Conservation (phyloP, 208 protist species). For the Leishmania major region DNA sequence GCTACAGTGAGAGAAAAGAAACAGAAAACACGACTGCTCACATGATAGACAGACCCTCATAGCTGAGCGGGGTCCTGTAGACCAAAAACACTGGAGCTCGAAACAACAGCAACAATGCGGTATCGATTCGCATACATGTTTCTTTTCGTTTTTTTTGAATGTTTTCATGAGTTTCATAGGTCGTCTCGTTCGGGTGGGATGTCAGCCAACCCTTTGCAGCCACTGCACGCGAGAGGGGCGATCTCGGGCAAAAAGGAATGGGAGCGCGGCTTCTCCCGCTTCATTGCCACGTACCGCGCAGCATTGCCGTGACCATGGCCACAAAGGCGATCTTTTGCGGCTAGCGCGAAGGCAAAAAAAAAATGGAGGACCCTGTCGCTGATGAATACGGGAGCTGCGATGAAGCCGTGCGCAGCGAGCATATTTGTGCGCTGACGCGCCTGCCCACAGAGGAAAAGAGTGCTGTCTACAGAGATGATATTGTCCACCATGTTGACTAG, state of each 20-base stretch:
- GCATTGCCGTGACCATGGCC: conserved; percentile 53
- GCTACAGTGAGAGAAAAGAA: not conserved
- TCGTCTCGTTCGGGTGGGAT: not conserved
- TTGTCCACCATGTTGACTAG: conserved; percentile 65
- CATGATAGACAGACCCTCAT: not conserved
- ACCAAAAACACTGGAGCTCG: not conserved
- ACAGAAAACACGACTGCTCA: not conserved
- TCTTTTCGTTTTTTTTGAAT: not conserved
- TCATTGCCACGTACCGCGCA: conserved; percentile 77
- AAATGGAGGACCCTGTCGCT: conserved; percentile 54
- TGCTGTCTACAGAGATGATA: conserved; percentile 57
- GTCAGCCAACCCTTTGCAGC: not conserved
- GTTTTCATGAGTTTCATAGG: not conserved
- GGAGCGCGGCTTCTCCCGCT: conserved; percentile 79
- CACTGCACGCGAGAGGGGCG: conserved; percentile 30
- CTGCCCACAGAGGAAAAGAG: conserved; percentile 71
- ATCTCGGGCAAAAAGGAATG: conserved; percentile 62
- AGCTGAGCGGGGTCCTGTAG: not conserved
- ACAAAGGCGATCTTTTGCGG: conserved; percentile 41
- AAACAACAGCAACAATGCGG: not conserved
- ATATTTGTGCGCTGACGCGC: conserved; percentile 69
- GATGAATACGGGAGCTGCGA: conserved; percentile 61
- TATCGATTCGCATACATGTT: not conserved
- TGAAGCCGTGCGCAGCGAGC: conserved; percentile 52
- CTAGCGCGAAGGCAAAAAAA: conserved; percentile 66